Evolutionary conservation across 805 yeast species (phyloP).

Genomic region (Diddensiella santjacobensis): DNA sequence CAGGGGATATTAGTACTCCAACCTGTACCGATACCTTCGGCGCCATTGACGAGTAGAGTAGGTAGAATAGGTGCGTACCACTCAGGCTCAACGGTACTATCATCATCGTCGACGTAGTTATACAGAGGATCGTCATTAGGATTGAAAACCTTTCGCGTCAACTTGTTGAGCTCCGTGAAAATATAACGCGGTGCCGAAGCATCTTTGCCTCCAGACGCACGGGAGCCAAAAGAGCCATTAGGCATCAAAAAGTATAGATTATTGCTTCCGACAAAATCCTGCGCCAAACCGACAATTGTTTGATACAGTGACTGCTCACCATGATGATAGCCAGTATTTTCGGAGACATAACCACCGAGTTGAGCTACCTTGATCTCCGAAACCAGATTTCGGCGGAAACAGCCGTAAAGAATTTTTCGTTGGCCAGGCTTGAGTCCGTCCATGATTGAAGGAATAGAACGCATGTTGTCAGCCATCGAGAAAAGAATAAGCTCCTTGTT

Average conservation of each 20-base stretch:
- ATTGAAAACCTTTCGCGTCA: conserved; percentile 74
- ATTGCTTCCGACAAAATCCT: conserved; percentile 89
- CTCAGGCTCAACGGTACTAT: conserved; percentile 88
- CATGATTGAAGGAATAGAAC: conserved; percentile 90
- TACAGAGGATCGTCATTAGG: conserved; percentile 75
- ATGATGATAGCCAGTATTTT: conserved; percentile 89
- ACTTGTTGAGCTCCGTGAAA: conserved; percentile 73
- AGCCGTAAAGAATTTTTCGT: conserved; percentile 85
- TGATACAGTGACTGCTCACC: conserved; percentile 87
- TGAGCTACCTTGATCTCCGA: conserved; percentile 86
- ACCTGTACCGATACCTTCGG: conserved; percentile 98
- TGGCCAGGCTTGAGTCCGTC: conserved; percentile 98
- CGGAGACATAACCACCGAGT: conserved; percentile 84
- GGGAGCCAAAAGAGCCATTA: conserved; percentile 92
- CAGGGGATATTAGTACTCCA: conserved; percentile 95
- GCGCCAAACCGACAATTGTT: conserved; percentile 92
- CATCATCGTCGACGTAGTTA: conserved; percentile 86
- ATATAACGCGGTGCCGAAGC: conserved; percentile 98
- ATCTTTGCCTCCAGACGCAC: conserved; percentile 97
- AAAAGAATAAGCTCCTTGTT: conserved; percentile 92
- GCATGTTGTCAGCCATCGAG: conserved; percentile 92
- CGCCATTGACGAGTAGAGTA: conserved; percentile 90
- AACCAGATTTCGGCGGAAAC: conserved; percentile 73
- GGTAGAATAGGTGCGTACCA: conserved; percentile 95
- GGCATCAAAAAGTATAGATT: conserved; percentile 82